Evolutionary conservation across 345 rosid species (phyloP), one percentile per base, ranked within the genome.

Genomic region (Hypericum androsaemum): DNA sequence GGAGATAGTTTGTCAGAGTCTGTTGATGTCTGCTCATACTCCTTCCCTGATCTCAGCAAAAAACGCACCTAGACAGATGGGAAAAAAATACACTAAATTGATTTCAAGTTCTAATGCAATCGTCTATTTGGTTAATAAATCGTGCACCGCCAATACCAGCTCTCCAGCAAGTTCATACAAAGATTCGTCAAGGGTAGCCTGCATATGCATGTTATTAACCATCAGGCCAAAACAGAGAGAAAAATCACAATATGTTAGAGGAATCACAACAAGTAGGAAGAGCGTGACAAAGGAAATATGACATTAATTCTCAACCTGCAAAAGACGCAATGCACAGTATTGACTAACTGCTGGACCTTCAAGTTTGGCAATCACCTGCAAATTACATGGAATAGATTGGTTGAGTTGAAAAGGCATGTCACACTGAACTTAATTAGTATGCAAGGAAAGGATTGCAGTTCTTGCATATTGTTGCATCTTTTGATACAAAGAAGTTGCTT

Each of bases 291-390:
- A 41, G 37, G 8, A 5, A 59, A 48, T 28, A 54, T 22, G 54
- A 36, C 36, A 55, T 50, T 51, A 39, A 43, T 52, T 28, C 7
- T 50, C 51, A 70, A 89, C 97, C 94, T 84, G 96, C 58, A 89
- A 71, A 59, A 92, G 71, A 47, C 95, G 97, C 57, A 92, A 74
- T 59, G 98, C 97, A 68, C 88, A 80, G 48, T 92, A 92, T 77
- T 88, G 98, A 74, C 95, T 84, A 58, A 92, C 98, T 55, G 88
- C 97, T 64, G 95, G 82, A 68, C 97, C 96, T 85, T 92, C 96
- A 32, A 92, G 95, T 73, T 92, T 92, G 41, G 97, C 88, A 64
- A 92, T 92, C 56, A 88, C 98, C 97, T 92, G 70, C 36, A 51
- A 55, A 70, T 47, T 62, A 53, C 58, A 22, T 22, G 32, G 32